These are phyloP conservation scores for Ceratopteris richardii DNA, from an alignment of 75 land plant species.

Conservation along the genomic window DNA sequence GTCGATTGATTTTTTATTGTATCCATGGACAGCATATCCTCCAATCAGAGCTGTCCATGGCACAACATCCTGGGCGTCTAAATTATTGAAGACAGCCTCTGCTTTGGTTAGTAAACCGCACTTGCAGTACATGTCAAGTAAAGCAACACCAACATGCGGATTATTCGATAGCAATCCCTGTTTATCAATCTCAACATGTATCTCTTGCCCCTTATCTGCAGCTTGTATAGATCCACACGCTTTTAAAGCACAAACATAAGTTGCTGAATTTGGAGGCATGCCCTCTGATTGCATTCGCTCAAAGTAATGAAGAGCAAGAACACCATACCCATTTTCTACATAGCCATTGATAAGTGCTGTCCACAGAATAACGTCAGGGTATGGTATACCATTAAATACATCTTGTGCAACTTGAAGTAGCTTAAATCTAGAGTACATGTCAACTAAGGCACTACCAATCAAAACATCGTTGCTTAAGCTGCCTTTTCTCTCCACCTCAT, in stretches of 20 bases:
- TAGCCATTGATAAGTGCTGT: constrained; percentile 49
- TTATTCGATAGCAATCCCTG: constrained; percentile 38
- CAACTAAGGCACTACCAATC: constrained; percentile 22
- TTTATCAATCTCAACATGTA: constrained; percentile 5
- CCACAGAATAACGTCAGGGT: constrained; percentile 29
- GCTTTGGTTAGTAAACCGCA: constrained; percentile 56
- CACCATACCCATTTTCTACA: constrained; percentile 18
- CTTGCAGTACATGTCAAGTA: constrained; percentile 62
- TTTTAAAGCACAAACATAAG: constrained; percentile 1
- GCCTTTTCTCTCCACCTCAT: constrained; percentile 17
- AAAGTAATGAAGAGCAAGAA: constrained; percentile 26
- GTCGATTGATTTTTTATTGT: no score
- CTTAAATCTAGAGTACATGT: constrained; percentile 26
- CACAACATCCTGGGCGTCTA: no score
- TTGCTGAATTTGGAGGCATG: constrained; percentile 4
- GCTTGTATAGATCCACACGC: constrained; percentile 4
- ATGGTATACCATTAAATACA: constrained; percentile 28
- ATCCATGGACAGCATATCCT: no score
- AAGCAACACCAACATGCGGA: constrained; percentile 48
- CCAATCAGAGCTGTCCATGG: constrained; percentile 3
- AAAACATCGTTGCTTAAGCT: constrained; percentile 16
- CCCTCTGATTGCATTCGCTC: constrained; percentile 16
- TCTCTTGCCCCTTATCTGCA: constrained; percentile 6
- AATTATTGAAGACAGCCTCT: constrained; percentile 25
- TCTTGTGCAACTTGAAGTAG: constrained; percentile 11